Base-by-base conservation (phyloP, 2,329 filamentous ascomycete genomes). In the Corynespora cassiicola region DNA sequence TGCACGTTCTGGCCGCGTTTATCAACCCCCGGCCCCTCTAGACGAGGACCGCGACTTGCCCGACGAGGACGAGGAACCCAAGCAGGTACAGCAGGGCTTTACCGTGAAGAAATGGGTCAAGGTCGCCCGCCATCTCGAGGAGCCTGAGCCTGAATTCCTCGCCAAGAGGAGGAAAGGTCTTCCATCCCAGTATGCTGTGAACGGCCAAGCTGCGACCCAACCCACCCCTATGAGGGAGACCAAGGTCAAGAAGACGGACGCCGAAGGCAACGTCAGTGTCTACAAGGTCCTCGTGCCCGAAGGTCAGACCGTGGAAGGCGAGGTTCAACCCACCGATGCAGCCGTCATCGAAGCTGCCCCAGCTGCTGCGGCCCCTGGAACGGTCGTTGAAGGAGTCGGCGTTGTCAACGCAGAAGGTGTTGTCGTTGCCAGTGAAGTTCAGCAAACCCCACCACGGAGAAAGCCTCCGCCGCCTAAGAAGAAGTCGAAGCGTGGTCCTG, bases 211-310 rank as follows among this genome's bases (percentile, higher is more conserved):
- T 7, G 9, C 41, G 12, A 39, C 42, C 6, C 50, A 54, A 17
- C 50, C 56, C 18, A 52, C 56, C 2, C 43, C 82, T 4, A 88
- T 94, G 56, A 85, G 88, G 6, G 87, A 87, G 58, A 89, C 88
- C 0, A 94, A 87, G 15, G 88, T 96, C 36, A 83, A 87, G 55
- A 84, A 86, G 51, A 74, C 86, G 8, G 89, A 95, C 61, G 82
- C 83, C 1, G 78, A 76, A 16, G 91, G 91, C 16, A 92, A 92
- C 54, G 79, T 88, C 7, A 89, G 88, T 45, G 85, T 92, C 2
- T 90, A 94, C 65, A 89, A 95, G 57, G 84, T 94, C 6, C 87
- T 89, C 14, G 79, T 95, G 4, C 81, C 84, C 5, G 87, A 92
- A 40, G 90, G 90, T 1, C 87, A 94, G 62, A 75, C 76, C 5